A percentile compares a stretch with the other conserved stretches of the same genome.
Evolutionary conservation across 345 rosid genomes (phyloP).

Genomic region (Salix koriyanagi): DNA sequence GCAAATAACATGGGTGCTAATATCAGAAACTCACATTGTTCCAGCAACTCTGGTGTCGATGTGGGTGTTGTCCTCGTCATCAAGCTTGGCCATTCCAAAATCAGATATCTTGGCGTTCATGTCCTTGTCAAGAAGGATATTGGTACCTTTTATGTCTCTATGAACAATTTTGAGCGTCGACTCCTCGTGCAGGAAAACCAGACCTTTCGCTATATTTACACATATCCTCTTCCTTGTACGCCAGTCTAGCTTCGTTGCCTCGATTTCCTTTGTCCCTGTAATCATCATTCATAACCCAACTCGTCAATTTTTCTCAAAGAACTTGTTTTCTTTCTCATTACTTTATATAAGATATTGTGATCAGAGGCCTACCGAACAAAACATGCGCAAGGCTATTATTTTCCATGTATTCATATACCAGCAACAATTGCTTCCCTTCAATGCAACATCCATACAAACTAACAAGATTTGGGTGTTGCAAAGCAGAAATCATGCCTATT

Average conservation of each 20-base stretch:
- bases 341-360: not conserved
- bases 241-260: conserved; percentile 26
- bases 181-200: conserved; percentile 36
- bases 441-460: conserved; percentile 27
- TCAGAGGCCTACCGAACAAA: conserved; percentile 32
- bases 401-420: conserved; percentile 54
- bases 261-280: not conserved
- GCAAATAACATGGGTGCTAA: too few relatives aligned
- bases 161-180: conserved; percentile 17
- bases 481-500: conserved; percentile 60
- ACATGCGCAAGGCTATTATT: conserved; percentile 55
- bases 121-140: too few relatives aligned
- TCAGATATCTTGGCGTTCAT: too few relatives aligned
- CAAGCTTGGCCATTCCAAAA: too few relatives aligned
- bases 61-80: too few relatives aligned
- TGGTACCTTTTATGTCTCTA: too few relatives aligned
- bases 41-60: not conserved
- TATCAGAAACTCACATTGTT: conserved; percentile 14
- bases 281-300: not conserved
- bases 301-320: not conserved
- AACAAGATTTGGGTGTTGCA: conserved; percentile 56
- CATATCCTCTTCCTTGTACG: conserved; percentile 26
- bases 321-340: not conserved
- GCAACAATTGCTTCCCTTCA: conserved; percentile 34
- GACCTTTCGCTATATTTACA: conserved; percentile 27